Percentiles rank a stretch among this genome's conserved stretches.
Conservation (phyloP, 2,329 filamentous ascomycete species). For the Ophiostoma pallidulum region DNA sequence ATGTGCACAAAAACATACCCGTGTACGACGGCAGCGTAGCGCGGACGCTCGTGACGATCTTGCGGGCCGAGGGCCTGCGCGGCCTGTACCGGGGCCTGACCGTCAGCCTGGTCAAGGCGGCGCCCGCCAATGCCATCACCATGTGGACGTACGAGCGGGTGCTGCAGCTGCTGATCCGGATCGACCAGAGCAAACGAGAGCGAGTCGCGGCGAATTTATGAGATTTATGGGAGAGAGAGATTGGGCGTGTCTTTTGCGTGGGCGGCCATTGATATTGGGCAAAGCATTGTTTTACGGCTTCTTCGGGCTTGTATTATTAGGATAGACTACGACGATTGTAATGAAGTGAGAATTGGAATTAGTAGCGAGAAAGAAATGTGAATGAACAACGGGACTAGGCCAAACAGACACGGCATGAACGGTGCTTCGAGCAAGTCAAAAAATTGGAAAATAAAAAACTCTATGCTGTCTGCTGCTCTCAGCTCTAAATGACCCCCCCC, state of each 20-base stretch:
- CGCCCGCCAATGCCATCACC: conserved; percentile 83
- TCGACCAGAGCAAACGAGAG: not conserved
- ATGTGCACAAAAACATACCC: conserved; percentile 82
- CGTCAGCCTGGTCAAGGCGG: conserved; percentile 85
- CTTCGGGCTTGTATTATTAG: not conserved
- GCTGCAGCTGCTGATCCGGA: conserved; percentile 48
- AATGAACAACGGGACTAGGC: too few species aligned
- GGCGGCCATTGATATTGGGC: too few species aligned
- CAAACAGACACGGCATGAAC: too few species aligned
- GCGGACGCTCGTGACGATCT: conserved; percentile 57
- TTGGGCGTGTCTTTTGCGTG: not conserved
- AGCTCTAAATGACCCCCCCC: too few species aligned
- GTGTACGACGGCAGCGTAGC: conserved; percentile 62
- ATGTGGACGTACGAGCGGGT: conserved; percentile 89
- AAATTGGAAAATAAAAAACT: too few species aligned
- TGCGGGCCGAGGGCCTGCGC: conserved; percentile 62
- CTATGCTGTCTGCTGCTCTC: conserved; percentile 4
- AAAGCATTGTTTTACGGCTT: not conserved
- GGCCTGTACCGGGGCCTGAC: conserved; percentile 82
- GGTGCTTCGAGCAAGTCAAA: not conserved
- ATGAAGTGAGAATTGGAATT: too few species aligned
- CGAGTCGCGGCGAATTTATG: too few species aligned
- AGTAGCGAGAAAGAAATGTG: too few species aligned
- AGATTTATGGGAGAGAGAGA: too few species aligned
- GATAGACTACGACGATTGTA: not conserved